Conservation (phyloP, 129 eudicot species). For the Cynara cardunculus region DNA sequence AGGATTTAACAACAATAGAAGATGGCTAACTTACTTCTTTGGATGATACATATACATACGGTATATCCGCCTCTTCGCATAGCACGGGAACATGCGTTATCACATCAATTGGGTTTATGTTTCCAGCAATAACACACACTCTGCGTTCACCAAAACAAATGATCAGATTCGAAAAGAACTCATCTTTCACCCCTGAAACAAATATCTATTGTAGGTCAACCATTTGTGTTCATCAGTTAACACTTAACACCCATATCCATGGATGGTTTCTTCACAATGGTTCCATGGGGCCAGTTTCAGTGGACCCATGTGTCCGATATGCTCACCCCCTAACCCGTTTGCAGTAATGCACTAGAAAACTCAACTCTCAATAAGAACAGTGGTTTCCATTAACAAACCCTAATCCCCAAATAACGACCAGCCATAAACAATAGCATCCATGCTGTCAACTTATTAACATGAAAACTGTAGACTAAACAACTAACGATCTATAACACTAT, state of each 20-base stretch:
- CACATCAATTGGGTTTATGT: slow-evolving; percentile 96
- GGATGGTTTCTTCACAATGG: not conserved
- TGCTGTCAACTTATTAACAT: not conserved
- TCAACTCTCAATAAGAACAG: not conserved
- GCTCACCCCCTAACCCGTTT: too few relatives aligned
- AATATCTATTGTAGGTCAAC: too few relatives aligned
- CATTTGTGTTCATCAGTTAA: too few relatives aligned
- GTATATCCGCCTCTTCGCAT: slow-evolving; percentile 86
- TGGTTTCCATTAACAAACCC: not conserved
- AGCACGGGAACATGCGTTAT: slow-evolving; percentile 90
- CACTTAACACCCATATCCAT: not conserved
- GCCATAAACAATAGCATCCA: not conserved
- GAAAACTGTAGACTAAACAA: not conserved
- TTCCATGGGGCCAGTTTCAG: too few relatives aligned
- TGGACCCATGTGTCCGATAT: too few relatives aligned
- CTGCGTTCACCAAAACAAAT: slow-evolving; percentile 44
- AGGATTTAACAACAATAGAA: not conserved
- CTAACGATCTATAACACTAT: not conserved
- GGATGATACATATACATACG: slow-evolving; percentile 83
- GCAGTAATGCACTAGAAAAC: not conserved
- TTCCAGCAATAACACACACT: slow-evolving; percentile 91
- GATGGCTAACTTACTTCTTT: slow-evolving; percentile 68
- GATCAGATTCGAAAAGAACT: not conserved
- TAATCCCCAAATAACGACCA: not conserved
- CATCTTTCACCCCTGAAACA: not conserved